These are phyloP conservation scores for Chlamydomonas reinhardtii DNA, from an alignment of 163 green algal genomes.

Conservation along the genomic window DNA sequence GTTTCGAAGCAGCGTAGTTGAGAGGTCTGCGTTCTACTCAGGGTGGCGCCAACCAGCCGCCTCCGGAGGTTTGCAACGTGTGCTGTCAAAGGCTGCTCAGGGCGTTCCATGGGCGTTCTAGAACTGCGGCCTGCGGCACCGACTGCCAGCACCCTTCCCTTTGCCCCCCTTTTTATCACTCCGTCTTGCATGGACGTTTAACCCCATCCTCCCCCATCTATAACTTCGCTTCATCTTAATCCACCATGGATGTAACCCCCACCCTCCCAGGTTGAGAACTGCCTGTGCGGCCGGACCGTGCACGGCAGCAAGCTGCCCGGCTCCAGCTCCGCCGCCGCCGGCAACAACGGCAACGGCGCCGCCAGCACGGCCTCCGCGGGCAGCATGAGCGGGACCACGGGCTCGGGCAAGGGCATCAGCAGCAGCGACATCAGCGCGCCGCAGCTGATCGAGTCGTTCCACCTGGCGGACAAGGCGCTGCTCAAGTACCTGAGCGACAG, in stretches of 20 bases:
- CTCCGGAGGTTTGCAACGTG: too few species aligned
- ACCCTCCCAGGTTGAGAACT: constrained; percentile 25
- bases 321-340: background rate
- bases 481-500: constrained; percentile 2
- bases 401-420: constrained; percentile 6
- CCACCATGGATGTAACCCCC: background rate
- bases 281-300: constrained; percentile 24
- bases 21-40: too few species aligned
- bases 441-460: constrained; percentile 33
- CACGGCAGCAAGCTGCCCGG: background rate
- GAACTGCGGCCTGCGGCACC: too few species aligned
- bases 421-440: constrained; percentile 8
- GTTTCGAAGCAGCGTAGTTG: too few species aligned
- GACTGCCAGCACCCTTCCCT: too few species aligned
- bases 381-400: background rate
- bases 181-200: too few species aligned
- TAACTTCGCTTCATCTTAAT: too few species aligned
- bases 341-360: background rate
- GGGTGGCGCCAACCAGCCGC: too few species aligned
- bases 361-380: background rate
- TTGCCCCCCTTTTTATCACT: too few species aligned
- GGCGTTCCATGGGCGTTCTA: too few species aligned
- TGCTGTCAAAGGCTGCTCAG: too few species aligned
- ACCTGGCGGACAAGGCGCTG: constrained; percentile 23
- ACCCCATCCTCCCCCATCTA: too few species aligned